Percentiles rank a stretch among this genome's conserved stretches.
Evolutionary conservation across 1,284 basidiomycete genomes (phyloP).

Genomic region (Calocybe gambosa): DNA sequence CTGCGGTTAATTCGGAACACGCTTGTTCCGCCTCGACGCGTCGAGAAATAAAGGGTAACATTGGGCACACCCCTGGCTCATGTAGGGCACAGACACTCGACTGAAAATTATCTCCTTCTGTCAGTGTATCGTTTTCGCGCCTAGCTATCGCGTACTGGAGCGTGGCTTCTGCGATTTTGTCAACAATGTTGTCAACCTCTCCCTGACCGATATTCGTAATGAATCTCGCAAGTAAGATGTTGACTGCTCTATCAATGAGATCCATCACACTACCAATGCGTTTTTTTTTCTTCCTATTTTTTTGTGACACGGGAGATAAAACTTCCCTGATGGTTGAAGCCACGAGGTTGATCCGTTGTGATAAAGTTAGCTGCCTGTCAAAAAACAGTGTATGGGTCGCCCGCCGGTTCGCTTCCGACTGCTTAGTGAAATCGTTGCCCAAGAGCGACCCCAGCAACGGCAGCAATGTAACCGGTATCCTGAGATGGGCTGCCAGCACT

Average conservation of each 20-base stretch:
- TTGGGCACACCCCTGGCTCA: constrained; percentile 43
- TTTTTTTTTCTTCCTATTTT: constrained; percentile 47
- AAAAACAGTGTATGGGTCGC: constrained; percentile 65
- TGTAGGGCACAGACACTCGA: constrained; percentile 57
- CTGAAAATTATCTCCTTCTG: constrained; percentile 38
- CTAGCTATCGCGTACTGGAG: constrained; percentile 70
- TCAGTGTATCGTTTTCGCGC: constrained; percentile 32
- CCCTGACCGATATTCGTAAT: constrained; percentile 43
- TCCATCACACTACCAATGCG: constrained; percentile 65
- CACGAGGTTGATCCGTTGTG: constrained; percentile 55
- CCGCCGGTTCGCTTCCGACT: constrained; percentile 34
- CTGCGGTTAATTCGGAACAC: constrained; percentile 25
- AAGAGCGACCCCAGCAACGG: constrained; percentile 82
- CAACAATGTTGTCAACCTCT: constrained; percentile 60
- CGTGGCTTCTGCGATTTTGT: constrained; percentile 65
- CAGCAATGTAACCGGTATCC: constrained; percentile 66
- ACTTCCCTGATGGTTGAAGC: constrained; percentile 49
- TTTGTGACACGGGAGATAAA: constrained; percentile 38
- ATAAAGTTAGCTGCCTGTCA: constrained; percentile 45
- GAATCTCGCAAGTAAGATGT: constrained; percentile 47
- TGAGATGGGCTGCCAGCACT: constrained; percentile 57
- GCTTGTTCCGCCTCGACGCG: constrained; percentile 23
- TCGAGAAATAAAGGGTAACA: constrained; percentile 48
- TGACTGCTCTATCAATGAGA: constrained; percentile 63
- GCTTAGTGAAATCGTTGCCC: constrained; percentile 78